phyloP scores from a whole-genome alignment of 2,329 filamentous ascomycete species.

The Pseudogymnoascus sp. region DNA sequence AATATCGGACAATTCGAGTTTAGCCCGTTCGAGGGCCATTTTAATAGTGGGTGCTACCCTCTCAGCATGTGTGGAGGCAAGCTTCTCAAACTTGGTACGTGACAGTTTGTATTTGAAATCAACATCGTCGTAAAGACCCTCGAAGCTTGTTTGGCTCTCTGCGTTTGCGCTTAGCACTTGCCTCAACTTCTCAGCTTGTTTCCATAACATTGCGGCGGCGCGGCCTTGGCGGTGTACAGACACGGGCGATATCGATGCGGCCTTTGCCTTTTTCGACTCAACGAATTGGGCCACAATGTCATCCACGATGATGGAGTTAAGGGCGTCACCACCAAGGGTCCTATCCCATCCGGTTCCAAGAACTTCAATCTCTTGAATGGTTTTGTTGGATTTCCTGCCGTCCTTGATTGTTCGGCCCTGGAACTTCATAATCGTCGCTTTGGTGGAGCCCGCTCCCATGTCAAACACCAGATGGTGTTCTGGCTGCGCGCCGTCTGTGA shows the following conservation, averaged over 20 bases:
- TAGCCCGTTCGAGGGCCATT: conserved; percentile 65
- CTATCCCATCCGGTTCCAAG: conserved; percentile 82
- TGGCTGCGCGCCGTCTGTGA: conserved; percentile 74
- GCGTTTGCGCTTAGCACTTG: conserved; percentile 91
- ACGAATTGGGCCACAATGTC: conserved; percentile 80
- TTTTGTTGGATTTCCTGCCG: conserved; percentile 89
- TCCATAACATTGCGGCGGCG: conserved; percentile 81
- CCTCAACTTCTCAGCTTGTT: conserved; percentile 79
- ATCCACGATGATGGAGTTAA: conserved; percentile 82
- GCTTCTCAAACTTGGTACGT: conserved; percentile 71
- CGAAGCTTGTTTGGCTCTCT: conserved; percentile 72
- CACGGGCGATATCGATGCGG: conserved; percentile 52
- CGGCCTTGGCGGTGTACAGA: conserved; percentile 70
- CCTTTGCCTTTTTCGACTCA: conserved; percentile 60
- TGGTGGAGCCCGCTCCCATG: conserved; percentile 94
- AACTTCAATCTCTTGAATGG: conserved; percentile 87
- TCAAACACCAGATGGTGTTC: conserved; percentile 93
- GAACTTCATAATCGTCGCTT: conserved; percentile 82
- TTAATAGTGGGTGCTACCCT: conserved; percentile 64
- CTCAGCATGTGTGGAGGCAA: conserved; percentile 60
- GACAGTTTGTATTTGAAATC: conserved; percentile 89
- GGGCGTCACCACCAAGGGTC: conserved; percentile 78
- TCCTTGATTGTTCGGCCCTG: conserved; percentile 87
- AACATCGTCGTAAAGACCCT: conserved; percentile 83
- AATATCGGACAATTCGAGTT: conserved; percentile 66